Evolutionary conservation across 2,329 filamentous ascomycete genomes (phyloP).

Genomic region (Mycosphaerella arachidis): DNA sequence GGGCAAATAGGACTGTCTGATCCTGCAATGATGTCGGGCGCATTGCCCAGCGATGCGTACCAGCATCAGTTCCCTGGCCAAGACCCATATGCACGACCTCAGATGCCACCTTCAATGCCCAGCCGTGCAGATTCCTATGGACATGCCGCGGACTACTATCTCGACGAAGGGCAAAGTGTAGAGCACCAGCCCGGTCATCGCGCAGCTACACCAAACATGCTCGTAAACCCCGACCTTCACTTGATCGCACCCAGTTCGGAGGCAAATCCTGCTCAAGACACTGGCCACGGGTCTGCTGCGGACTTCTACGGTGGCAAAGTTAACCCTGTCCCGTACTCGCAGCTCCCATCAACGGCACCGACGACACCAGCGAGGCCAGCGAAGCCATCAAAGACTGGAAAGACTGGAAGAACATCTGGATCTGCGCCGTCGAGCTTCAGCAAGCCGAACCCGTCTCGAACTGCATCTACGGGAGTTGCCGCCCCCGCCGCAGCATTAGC

Average conservation of each 20-base stretch:
- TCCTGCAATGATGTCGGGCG: conserved; percentile 27
- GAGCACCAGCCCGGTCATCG: conserved; percentile 56
- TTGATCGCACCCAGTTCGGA: conserved; percentile 50
- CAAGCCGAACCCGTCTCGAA: conserved; percentile 27
- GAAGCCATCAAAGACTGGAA: conserved; percentile 30
- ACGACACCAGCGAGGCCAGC: conserved; percentile 27
- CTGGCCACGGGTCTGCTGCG: conserved; percentile 56
- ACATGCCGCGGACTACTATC: conserved; percentile 58
- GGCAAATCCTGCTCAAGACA: conserved; percentile 54
- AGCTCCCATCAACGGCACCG: conserved; percentile 9
- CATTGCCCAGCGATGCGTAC: conserved; percentile 25
- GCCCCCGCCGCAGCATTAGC: conserved; percentile 34
- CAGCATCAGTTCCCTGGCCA: conserved; percentile 55
- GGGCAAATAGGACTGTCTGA: conserved; percentile 14
- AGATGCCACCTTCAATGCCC: conserved; percentile 31
- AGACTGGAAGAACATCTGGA: conserved; percentile 18
- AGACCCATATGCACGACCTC: conserved; percentile 45
- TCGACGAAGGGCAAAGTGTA: conserved; percentile 59
- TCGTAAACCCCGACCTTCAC: conserved; percentile 51
- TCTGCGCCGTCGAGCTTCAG: conserved; percentile 26
- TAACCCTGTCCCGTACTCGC: conserved; percentile 11
- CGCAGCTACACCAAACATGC: conserved; percentile 49
- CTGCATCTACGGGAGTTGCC: conserved; percentile 34
- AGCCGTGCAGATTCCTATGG: conserved; percentile 42
- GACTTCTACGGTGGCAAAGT: conserved; percentile 47